Conservation (phyloP, 2,329 filamentous ascomycete genomes). For the Cladobotryum protrusum region DNA sequence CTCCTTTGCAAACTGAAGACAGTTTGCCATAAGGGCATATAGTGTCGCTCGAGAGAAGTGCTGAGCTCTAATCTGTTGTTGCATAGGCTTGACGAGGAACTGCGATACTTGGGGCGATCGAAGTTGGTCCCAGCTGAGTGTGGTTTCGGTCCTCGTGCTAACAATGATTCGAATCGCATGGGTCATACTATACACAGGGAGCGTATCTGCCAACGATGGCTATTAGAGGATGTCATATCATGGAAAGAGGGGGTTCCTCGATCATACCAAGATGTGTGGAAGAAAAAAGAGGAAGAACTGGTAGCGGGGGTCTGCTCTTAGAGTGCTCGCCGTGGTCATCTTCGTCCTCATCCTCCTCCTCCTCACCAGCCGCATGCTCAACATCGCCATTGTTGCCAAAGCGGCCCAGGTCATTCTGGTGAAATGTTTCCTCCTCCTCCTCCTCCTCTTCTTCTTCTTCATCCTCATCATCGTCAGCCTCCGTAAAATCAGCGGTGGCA, state of each 20-base stretch:
- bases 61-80: slow-evolving; percentile 74
- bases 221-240: neutral
- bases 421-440: slow-evolving; percentile 20
- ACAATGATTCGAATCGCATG: slow-evolving; percentile 85
- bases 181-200: slow-evolving; percentile 85
- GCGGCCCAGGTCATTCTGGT: slow-evolving; percentile 9
- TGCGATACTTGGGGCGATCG: slow-evolving; percentile 94
- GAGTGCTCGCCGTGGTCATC: slow-evolving; percentile 31
- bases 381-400: slow-evolving; percentile 30
- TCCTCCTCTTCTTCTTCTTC: slow-evolving; percentile 37
- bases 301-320: slow-evolving; percentile 23
- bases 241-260: neutral
- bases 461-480: slow-evolving; percentile 52
- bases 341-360: slow-evolving; percentile 40
- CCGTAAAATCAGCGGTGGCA: slow-evolving; percentile 60
- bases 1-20: slow-evolving; percentile 87
- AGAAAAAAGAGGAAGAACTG: slow-evolving; percentile 70
- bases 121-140: slow-evolving; percentile 88
- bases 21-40: slow-evolving; percentile 89
- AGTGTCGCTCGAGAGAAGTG: slow-evolving; percentile 83
- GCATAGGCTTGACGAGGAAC: slow-evolving; percentile 92
- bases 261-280: slow-evolving; percentile 64
- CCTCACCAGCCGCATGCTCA: slow-evolving; percentile 44
- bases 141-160: slow-evolving; percentile 80
- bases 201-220: slow-evolving; percentile 52